These are phyloP conservation scores for Hebeloma cylindrosporum DNA, from an alignment of 768 basidiomycete genomes.

Conservation along the genomic window DNA sequence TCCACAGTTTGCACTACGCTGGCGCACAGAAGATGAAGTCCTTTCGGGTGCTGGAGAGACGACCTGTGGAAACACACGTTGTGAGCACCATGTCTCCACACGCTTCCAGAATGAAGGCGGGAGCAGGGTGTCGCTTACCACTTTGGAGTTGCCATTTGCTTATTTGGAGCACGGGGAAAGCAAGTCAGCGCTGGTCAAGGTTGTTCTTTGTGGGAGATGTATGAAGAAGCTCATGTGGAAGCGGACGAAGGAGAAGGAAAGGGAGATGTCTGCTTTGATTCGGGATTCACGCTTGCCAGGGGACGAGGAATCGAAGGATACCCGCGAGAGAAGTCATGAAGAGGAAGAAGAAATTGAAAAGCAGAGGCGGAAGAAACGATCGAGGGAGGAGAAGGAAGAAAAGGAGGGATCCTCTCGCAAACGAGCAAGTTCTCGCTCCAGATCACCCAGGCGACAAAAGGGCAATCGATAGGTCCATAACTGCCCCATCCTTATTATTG, in stretches of 20 bases:
- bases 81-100: slow-evolving; percentile 56
- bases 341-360: slow-evolving; percentile 12
- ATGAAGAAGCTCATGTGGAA: slow-evolving; percentile 87
- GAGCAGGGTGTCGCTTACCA: slow-evolving; percentile 49
- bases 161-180: slow-evolving; percentile 77
- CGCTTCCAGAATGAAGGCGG: slow-evolving; percentile 11
- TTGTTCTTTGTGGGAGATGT: slow-evolving; percentile 81
- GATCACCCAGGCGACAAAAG: slow-evolving; percentile 29
- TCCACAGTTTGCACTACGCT: slow-evolving; percentile 80
- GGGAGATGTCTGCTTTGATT: slow-evolving; percentile 24
- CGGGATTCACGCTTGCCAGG: slow-evolving; percentile 43
- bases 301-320: not conserved
- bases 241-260: slow-evolving; percentile 59
- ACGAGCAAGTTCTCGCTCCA: slow-evolving; percentile 35
- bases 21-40: slow-evolving; percentile 92
- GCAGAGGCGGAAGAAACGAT: slow-evolving; percentile 15
- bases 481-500: not conserved
- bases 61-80: slow-evolving; percentile 89
- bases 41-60: slow-evolving; percentile 81
- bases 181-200: slow-evolving; percentile 87
- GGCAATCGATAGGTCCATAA: not conserved
- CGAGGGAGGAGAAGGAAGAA: slow-evolving; percentile 13
- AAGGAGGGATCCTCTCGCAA: slow-evolving; percentile 14
- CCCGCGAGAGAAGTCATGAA: slow-evolving; percentile 4
- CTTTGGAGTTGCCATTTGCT: slow-evolving; percentile 87